A percentile compares a stretch with the other conserved stretches of the same genome.
Evolutionary conservation across 202 grass and related monocot species (phyloP).

Genomic region (Digitaria exilis): DNA sequence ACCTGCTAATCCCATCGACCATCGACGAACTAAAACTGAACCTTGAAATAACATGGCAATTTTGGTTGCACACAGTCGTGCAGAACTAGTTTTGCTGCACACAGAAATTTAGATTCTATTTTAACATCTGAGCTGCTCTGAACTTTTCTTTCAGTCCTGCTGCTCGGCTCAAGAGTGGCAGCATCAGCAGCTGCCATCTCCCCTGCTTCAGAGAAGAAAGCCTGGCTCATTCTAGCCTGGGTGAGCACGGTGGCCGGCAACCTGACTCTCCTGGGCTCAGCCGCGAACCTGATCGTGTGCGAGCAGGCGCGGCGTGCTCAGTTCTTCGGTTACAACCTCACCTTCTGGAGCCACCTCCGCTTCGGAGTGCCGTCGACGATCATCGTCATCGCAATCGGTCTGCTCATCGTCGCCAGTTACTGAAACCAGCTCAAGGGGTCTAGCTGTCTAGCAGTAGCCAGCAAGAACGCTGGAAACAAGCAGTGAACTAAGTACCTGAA

Average conservation of each 20-base stretch:
- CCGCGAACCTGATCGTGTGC: conserved; percentile 91
- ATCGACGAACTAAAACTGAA: neutral
- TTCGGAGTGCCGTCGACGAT: conserved; percentile 86
- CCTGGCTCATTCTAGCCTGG: conserved; percentile 87
- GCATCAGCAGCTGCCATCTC: conserved; percentile 76
- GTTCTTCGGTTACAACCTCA: conserved; percentile 76
- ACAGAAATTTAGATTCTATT: neutral
- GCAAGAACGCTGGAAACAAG: neutral
- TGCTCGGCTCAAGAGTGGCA: conserved; percentile 81
- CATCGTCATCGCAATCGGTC: conserved; percentile 67
- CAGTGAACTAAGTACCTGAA: neutral
- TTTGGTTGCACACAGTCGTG: neutral
- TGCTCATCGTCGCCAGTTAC: conserved; percentile 67
- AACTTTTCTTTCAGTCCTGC: conserved; percentile 58
- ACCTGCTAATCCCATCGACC: too few species aligned
- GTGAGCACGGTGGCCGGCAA: conserved; percentile 94
- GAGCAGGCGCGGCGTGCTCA: conserved; percentile 79
- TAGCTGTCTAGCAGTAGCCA: neutral
- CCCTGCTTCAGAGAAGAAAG: conserved; percentile 55
- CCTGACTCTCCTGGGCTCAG: conserved; percentile 80
- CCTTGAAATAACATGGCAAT: neutral
- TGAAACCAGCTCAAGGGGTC: conserved; percentile 18
- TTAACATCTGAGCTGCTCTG: neutral
- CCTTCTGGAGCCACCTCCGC: conserved; percentile 85
- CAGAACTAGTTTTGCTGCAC: neutral